A percentile compares a stretch with the other conserved stretches of the same genome.
Evolutionary conservation across 106 monocot species (phyloP).

Genomic region (Amphibolis antarctica): DNA sequence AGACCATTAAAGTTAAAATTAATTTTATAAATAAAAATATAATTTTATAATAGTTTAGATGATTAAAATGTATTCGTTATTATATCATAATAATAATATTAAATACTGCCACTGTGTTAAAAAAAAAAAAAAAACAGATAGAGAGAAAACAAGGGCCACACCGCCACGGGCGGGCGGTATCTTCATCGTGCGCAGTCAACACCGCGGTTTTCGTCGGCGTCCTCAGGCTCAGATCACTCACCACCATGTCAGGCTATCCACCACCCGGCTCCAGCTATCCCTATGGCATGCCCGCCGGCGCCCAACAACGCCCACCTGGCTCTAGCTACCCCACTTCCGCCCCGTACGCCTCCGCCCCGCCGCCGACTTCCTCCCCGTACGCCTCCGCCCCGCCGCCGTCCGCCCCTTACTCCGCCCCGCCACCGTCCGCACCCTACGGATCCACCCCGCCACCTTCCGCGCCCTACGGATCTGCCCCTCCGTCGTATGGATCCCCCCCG

Average conservation of each 20-base stretch:
- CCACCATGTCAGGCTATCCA: slow-evolving; percentile 42
- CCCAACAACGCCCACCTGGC: slow-evolving; percentile 26
- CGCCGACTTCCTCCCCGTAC: slow-evolving; percentile 5
- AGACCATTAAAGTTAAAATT: no score
- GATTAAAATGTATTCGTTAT: no score
- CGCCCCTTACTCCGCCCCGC: neutral
- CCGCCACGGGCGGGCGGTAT: no score
- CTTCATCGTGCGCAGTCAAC: no score
- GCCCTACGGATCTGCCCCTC: neutral
- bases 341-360: slow-evolving; percentile 18
- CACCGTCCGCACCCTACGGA: slow-evolving; percentile 2
- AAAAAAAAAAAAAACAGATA: no score
- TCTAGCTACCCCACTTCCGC: slow-evolving; percentile 8
- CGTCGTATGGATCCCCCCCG: neutral
- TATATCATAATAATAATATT: no score
- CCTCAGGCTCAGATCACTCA: no score
- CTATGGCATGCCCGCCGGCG: slow-evolving; percentile 15
- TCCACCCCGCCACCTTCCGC: neutral
- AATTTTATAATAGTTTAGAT: no score
- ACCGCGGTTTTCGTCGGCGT: no score
- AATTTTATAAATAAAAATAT: no score
- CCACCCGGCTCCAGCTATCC: slow-evolving; percentile 57
- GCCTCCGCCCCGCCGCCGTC: neutral
- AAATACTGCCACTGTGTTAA: no score
- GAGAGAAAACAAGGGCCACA: no score